A percentile compares a stretch with the other conserved stretches of the same genome.
phyloP scores from a whole-genome alignment of 2,329 filamentous ascomycete genomes.

The Coleophoma eucalyptorum region DNA sequence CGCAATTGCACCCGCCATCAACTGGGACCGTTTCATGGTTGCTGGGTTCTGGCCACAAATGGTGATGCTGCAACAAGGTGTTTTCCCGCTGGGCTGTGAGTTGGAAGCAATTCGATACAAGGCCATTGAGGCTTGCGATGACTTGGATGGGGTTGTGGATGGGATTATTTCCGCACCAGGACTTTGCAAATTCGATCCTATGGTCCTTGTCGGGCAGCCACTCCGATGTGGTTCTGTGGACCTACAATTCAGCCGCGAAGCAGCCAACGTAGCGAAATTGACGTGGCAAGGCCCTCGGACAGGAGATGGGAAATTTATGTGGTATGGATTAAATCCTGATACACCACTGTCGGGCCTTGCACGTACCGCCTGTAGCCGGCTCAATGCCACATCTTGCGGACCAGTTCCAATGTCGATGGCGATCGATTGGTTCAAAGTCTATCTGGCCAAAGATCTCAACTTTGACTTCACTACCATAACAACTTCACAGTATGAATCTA shows the following conservation, averaged over 20 bases:
- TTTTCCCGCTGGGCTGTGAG: conserved; percentile 7
- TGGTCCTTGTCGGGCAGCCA: neutral
- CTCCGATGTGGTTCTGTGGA: conserved; percentile 3
- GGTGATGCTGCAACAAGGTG: conserved; percentile 6
- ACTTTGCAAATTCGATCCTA: conserved; percentile 9
- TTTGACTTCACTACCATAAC: conserved; percentile 28
- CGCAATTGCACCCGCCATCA: conserved; percentile 31
- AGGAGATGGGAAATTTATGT: conserved; percentile 3
- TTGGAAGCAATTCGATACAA: conserved; percentile 4
- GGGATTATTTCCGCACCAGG: conserved; percentile 6
- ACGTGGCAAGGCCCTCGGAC: conserved; percentile 5
- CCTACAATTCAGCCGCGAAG: neutral
- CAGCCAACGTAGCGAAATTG: conserved; percentile 2
- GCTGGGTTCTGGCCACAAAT: conserved; percentile 6
- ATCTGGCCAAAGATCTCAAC: conserved; percentile 25
- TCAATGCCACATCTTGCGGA: conserved; percentile 6
- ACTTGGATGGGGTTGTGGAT: conserved; percentile 12
- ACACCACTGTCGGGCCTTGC: neutral
- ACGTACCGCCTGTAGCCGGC: neutral
- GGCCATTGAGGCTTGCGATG: conserved; percentile 11
- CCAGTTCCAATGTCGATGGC: conserved; percentile 26
- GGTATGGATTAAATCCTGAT: conserved; percentile 10
- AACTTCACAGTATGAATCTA: conserved; percentile 17
- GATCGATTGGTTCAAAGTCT: conserved; percentile 28
- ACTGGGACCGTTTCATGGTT: conserved; percentile 9